Evolutionary conservation across 371 early-diverging fungal species (phyloP).

Genomic region (Mucor indicus): DNA sequence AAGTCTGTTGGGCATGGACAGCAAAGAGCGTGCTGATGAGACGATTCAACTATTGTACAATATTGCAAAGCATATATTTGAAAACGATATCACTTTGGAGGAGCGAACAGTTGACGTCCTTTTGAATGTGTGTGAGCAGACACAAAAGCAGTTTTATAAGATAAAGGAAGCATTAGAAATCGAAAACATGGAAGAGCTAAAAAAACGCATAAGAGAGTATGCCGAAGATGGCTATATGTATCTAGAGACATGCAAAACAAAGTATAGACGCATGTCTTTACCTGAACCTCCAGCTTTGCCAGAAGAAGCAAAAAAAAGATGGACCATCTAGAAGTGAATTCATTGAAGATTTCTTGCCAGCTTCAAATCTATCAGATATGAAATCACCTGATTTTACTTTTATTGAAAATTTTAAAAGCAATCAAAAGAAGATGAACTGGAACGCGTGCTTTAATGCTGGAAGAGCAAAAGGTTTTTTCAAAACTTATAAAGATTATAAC

Average conservation of each 20-base stretch:
- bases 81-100: conserved; percentile 14
- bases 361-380: no score
- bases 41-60: conserved; percentile 8
- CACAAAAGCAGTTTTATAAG: conserved; percentile 11
- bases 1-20: conserved; percentile 13
- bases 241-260: conserved; percentile 4
- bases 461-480: no score
- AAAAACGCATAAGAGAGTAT: conserved; percentile 4
- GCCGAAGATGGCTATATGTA: conserved; percentile 3
- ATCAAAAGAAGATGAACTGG: no score
- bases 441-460: no score
- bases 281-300: conserved; percentile 1
- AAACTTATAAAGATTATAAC: no score
- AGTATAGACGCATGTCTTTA: conserved; percentile 3
- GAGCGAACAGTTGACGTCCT: conserved; percentile 9
- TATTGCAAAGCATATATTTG: conserved; percentile 9
- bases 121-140: conserved; percentile 11
- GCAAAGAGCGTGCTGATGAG: conserved; percentile 12
- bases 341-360: conserved; percentile 4
- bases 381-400: no score
- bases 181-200: conserved; percentile 10
- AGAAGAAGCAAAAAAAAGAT: conserved; percentile 9
- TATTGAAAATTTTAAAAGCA: no score
- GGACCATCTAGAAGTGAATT: conserved; percentile 1
- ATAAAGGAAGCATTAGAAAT: conserved; percentile 7